These are phyloP conservation scores for Plasmodium blacklocki DNA, from an alignment of 169 alveolate species.

Conservation along the genomic window DNA sequence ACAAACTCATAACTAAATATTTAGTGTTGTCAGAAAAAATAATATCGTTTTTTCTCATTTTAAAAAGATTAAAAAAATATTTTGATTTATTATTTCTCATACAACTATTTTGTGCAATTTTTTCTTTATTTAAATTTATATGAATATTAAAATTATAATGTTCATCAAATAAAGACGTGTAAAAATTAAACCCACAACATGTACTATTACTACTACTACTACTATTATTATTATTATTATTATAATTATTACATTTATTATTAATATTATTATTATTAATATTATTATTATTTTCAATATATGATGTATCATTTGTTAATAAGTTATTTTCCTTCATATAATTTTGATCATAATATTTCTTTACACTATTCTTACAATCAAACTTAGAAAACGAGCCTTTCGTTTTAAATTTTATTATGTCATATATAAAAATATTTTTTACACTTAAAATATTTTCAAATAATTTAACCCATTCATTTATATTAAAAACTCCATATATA, in stretches of 20 bases:
- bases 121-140: slow-evolving; percentile 45
- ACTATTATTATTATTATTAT: neutral
- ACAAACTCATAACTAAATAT: slow-evolving; percentile 44
- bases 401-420: slow-evolving; percentile 27
- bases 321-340: slow-evolving; percentile 31
- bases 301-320: slow-evolving; percentile 29
- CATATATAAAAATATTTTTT: slow-evolving; percentile 40
- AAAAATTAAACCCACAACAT: neutral
- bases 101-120: neutral
- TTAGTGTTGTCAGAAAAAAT: slow-evolving; percentile 51
- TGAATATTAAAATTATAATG: slow-evolving; percentile 14
- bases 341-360: slow-evolving; percentile 18
- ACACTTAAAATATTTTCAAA: slow-evolving; percentile 39
- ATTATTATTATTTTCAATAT: slow-evolving; percentile 6
- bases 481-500: slow-evolving; percentile 34
- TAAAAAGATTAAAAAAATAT: slow-evolving; percentile 56
- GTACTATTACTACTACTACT: neutral
- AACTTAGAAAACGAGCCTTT: slow-evolving; percentile 20
- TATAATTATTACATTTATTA: too few species aligned
- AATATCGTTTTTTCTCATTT: slow-evolving; percentile 25
- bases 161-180: slow-evolving; percentile 54
- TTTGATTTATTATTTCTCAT: slow-evolving; percentile 19
- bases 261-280: neutral
- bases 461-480: slow-evolving; percentile 36
- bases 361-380: slow-evolving; percentile 3